A percentile compares a stretch with the other conserved stretches of the same genome.
Conservation (phyloP, 345 rosid genomes). For the Gynandropsis gynandra region DNA sequence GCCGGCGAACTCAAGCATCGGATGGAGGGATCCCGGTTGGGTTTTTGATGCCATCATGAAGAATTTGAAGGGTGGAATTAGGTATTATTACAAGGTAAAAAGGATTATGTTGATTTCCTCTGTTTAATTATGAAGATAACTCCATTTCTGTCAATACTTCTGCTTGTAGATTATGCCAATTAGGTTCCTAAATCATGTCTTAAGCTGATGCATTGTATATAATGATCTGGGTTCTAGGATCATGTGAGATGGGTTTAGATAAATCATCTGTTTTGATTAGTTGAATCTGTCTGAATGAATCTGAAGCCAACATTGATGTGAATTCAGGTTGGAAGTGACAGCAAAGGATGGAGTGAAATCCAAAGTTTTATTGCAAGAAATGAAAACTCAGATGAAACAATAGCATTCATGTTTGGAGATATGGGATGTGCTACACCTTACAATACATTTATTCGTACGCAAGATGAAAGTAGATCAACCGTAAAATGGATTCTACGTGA, state of each 20-base stretch:
- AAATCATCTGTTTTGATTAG: no score
- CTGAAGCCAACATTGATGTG: no score
- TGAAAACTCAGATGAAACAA: constrained; percentile 39
- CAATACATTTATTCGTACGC: constrained; percentile 53
- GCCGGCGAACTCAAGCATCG: constrained; percentile 69
- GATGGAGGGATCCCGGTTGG: constrained; percentile 99
- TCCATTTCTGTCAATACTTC: not conserved
- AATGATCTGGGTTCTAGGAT: no score
- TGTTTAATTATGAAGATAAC: not conserved
- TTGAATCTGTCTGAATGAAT: no score
- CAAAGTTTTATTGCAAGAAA: constrained; percentile 61
- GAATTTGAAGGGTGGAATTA: constrained; percentile 48
- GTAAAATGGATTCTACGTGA: constrained; percentile 84
- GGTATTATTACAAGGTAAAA: constrained; percentile 67
- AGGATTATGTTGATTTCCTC: not conserved
- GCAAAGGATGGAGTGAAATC: constrained; percentile 67
- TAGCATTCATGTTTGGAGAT: constrained; percentile 84
- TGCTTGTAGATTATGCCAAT: no score
- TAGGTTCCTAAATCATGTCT: no score
- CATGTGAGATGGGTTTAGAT: no score
- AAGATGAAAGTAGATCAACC: constrained; percentile 77
- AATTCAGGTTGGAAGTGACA: constrained; percentile 73
- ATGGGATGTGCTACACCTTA: constrained; percentile 85
- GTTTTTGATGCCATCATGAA: constrained; percentile 57
- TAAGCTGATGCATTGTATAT: no score